Conservation (phyloP, 768 basidiomycete species). For the Panus rudis region DNA sequence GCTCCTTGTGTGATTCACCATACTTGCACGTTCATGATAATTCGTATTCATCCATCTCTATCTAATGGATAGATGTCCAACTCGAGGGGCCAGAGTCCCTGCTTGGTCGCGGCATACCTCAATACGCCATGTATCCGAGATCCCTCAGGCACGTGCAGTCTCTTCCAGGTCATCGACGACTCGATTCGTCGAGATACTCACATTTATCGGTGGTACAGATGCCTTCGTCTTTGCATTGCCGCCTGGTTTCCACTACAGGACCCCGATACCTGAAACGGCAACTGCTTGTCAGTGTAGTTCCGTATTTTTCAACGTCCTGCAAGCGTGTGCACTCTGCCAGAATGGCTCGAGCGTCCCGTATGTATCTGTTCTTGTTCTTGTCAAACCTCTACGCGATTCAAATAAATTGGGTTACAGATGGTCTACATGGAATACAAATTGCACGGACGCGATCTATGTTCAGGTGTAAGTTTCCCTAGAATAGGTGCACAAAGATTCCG, state of each 20-base stretch:
- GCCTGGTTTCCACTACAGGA: conserved; percentile 31
- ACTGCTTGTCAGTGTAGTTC: conserved; percentile 48
- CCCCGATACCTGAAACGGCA: conserved; percentile 28
- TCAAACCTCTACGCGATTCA: neutral
- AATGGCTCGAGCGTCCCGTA: conserved; percentile 32
- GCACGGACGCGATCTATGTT: conserved; percentile 29
- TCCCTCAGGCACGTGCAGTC: conserved; percentile 1
- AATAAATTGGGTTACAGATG: conserved; percentile 32
- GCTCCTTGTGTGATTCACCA: too few relatives aligned
- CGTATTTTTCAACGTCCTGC: conserved; percentile 47
- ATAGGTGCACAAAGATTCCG: conserved; percentile 10
- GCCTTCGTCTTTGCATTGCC: conserved; percentile 9
- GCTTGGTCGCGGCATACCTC: conserved; percentile 11
- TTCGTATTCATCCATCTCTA: too few relatives aligned
- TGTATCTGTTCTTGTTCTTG: conserved; percentile 8
- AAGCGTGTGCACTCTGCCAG: conserved; percentile 55
- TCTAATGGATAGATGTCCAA: conserved; percentile 10
- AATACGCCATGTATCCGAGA: conserved; percentile 11
- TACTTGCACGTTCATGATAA: too few relatives aligned
- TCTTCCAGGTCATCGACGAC: neutral
- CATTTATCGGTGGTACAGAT: neutral
- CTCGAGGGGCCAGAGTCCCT: conserved; percentile 9
- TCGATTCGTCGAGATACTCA: neutral
- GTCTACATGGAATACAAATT: conserved; percentile 44
- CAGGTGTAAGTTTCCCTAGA: too few relatives aligned